These are phyloP conservation scores for Scutellaria barbata DNA, from an alignment of 257 asterid genomes.

Conservation along the genomic window DNA sequence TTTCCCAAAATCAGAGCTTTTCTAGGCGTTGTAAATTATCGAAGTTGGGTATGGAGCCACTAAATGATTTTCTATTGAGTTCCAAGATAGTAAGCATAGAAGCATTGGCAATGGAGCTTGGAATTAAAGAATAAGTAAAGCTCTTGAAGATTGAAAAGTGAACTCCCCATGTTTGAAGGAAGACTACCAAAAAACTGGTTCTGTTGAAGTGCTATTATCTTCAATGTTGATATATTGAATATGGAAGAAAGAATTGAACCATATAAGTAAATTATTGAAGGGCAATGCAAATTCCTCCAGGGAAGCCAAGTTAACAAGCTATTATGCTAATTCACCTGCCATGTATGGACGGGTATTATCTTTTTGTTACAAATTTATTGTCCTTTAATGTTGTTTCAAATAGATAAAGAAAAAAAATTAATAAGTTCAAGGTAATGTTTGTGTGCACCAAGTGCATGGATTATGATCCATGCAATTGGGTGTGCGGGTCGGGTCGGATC, in stretches of 20 bases:
- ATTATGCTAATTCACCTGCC: slow-evolving; percentile 52
- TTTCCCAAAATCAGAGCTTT: slow-evolving; percentile 35
- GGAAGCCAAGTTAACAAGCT: slow-evolving; percentile 32
- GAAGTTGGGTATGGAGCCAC: slow-evolving; percentile 44
- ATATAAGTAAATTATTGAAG: neutral
- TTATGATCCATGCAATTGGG: too few relatives aligned
- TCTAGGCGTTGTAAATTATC: slow-evolving; percentile 35
- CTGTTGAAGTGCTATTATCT: neutral
- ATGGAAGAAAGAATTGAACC: slow-evolving; percentile 34
- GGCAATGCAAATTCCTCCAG: neutral
- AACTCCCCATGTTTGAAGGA: slow-evolving; percentile 18
- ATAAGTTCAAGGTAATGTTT: too few relatives aligned
- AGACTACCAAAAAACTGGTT: slow-evolving; percentile 28
- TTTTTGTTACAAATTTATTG: neutral
- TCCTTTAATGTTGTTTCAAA: neutral
- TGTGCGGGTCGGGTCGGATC: too few relatives aligned
- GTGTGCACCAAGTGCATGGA: too few relatives aligned
- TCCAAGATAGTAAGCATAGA: slow-evolving; percentile 33
- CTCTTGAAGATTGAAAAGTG: slow-evolving; percentile 34
- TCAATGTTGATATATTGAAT: slow-evolving; percentile 34
- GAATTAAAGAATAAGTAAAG: slow-evolving; percentile 22
- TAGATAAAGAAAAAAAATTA: too few relatives aligned
- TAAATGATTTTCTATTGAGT: slow-evolving; percentile 36
- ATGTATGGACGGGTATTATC: neutral
- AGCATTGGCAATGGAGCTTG: slow-evolving; percentile 37